Evolutionary conservation across 305 asterid genomes (phyloP).

Genomic region (Lippia alba): DNA sequence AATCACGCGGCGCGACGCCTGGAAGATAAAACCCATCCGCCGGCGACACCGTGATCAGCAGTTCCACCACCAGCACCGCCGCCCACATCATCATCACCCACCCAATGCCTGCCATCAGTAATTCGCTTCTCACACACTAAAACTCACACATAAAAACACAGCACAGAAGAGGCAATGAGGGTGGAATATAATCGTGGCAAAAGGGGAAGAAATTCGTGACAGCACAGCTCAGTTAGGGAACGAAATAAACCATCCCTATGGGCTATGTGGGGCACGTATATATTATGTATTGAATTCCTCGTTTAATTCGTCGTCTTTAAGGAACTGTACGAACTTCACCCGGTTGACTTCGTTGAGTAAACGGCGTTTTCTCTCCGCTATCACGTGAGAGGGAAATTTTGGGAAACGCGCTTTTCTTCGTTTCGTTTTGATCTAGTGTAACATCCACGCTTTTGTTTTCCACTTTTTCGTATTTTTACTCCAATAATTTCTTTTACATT

Average conservation of each 20-base stretch:
- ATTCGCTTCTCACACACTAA: background rate
- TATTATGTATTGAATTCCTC: conserved; percentile 29
- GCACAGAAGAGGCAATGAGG: background rate
- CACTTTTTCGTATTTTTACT: background rate
- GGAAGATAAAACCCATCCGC: conserved; percentile 55
- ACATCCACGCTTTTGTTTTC: background rate
- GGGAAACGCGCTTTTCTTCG: conserved; percentile 26
- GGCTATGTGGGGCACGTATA: background rate
- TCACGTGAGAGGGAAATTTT: conserved; percentile 10
- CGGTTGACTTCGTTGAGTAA: conserved; percentile 45
- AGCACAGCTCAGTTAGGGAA: conserved; percentile 2
- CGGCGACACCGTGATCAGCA: conserved; percentile 32
- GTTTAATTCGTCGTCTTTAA: conserved; percentile 20
- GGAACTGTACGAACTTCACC: conserved; percentile 16
- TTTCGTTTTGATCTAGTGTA: background rate
- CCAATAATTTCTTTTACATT: background rate
- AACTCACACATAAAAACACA: background rate
- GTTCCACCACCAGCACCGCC: conserved; percentile 4
- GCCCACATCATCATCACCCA: conserved; percentile 32
- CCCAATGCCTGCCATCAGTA: conserved; percentile 28
- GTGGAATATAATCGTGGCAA: conserved; percentile 10
- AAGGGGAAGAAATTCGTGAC: conserved; percentile 18
- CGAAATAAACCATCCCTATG: conserved; percentile 21
- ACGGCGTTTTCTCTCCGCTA: conserved; percentile 32
- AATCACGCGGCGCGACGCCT: conserved; percentile 62